phyloP scores from a whole-genome alignment of 345 rosid genomes.

The Camelina laxa region DNA sequence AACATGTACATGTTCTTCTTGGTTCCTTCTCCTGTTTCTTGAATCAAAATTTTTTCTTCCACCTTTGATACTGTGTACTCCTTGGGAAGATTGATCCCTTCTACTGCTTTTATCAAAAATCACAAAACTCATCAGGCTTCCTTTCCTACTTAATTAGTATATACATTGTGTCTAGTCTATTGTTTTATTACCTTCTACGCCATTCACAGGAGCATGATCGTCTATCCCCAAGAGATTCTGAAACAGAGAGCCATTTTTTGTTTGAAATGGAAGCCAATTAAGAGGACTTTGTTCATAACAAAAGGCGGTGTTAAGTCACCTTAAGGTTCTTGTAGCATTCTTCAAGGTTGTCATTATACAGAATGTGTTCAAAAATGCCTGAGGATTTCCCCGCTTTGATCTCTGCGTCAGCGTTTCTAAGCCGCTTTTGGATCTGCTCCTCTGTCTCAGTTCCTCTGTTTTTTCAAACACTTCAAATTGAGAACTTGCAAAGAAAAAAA shows the following conservation, averaged over 20 bases:
- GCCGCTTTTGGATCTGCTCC: slow-evolving; percentile 83
- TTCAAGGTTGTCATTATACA: slow-evolving; percentile 76
- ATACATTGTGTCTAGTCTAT: slow-evolving; percentile 18
- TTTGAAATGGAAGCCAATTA: neutral
- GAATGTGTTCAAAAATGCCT: slow-evolving; percentile 67
- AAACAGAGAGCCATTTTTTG: slow-evolving; percentile 32
- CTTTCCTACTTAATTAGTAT: slow-evolving; percentile 10
- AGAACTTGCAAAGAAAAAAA: slow-evolving; percentile 18
- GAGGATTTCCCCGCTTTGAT: slow-evolving; percentile 75
- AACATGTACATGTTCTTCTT: slow-evolving; percentile 60
- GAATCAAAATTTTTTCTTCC: slow-evolving; percentile 60
- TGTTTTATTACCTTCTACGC: slow-evolving; percentile 57
- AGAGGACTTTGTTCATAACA: slow-evolving; percentile 19
- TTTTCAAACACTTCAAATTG: slow-evolving; percentile 24
- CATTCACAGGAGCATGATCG: slow-evolving; percentile 47
- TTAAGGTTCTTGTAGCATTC: slow-evolving; percentile 82
- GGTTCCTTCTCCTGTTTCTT: slow-evolving; percentile 52
- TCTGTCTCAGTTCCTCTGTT: slow-evolving; percentile 90
- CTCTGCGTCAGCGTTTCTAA: slow-evolving; percentile 75
- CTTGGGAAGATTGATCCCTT: slow-evolving; percentile 65
- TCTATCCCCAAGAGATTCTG: slow-evolving; percentile 74
- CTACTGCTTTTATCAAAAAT: slow-evolving; percentile 54
- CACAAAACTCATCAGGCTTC: slow-evolving; percentile 28
- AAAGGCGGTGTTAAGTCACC: slow-evolving; percentile 51
- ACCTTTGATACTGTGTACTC: slow-evolving; percentile 60